These are phyloP conservation scores for Leccinum huronense DNA, from an alignment of 1,284 basidiomycete genomes.

Conservation along the genomic window DNA sequence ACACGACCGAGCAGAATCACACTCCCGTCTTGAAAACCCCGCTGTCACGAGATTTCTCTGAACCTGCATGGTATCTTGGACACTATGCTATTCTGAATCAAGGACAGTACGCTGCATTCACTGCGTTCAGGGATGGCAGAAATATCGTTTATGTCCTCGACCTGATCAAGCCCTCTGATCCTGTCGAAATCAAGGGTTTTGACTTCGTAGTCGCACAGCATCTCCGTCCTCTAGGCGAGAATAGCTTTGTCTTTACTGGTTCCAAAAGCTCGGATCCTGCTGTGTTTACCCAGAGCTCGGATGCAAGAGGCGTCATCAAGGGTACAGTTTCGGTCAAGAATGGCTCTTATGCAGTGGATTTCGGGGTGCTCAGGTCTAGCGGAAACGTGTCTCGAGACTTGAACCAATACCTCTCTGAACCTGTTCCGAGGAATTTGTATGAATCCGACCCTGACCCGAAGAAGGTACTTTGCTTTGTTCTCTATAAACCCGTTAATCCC, in stretches of 20 bases:
- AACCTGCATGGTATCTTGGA: constrained; percentile 54
- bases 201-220: constrained; percentile 47
- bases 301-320: constrained; percentile 19
- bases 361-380: constrained; percentile 8
- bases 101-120: constrained; percentile 44
- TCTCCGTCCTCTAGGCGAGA: constrained; percentile 39
- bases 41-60: constrained; percentile 51
- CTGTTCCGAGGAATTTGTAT: constrained; percentile 8
- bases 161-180: constrained; percentile 33
- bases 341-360: not conserved
- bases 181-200: constrained; percentile 29
- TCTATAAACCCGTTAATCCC: constrained; percentile 24
- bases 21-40: constrained; percentile 43
- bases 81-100: constrained; percentile 44
- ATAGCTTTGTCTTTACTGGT: constrained; percentile 22
- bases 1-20: constrained; percentile 29
- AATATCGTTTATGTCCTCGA: constrained; percentile 49
- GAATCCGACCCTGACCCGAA: not conserved
- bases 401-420: constrained; percentile 19
- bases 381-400: not conserved
- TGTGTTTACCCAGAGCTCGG: not conserved
- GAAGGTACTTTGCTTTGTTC: constrained; percentile 18
- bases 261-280: constrained; percentile 1
- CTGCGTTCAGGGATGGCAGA: constrained; percentile 46
- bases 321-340: constrained; percentile 16